phyloP scores from a whole-genome alignment of 176 grass and related monocot genomes.

The Eragrostis nindensis region DNA sequence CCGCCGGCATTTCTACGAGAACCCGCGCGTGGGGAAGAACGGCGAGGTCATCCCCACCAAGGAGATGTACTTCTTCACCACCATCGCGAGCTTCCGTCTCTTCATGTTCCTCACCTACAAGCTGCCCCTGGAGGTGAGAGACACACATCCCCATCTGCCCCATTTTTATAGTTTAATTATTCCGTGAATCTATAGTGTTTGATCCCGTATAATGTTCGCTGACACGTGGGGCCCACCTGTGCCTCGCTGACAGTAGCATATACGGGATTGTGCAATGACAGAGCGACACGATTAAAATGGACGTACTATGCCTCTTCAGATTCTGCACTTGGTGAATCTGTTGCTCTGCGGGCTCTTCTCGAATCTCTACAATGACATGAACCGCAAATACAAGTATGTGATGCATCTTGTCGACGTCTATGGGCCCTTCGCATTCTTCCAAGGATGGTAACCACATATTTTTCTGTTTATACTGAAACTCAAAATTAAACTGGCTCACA shows the following conservation, averaged over 20 bases:
- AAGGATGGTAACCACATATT: slow-evolving; percentile 49
- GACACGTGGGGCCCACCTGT: too few species aligned
- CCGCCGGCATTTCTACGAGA: slow-evolving; percentile 60
- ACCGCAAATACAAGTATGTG: slow-evolving; percentile 56
- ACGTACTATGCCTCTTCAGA: not conserved
- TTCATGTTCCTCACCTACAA: slow-evolving; percentile 79
- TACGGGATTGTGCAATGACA: too few species aligned
- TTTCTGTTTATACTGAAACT: not conserved
- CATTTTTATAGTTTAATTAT: too few species aligned
- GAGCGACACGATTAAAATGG: not conserved
- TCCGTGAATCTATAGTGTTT: too few species aligned
- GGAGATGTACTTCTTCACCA: slow-evolving; percentile 60
- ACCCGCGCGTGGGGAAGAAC: slow-evolving; percentile 55
- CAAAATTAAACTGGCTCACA: not conserved
- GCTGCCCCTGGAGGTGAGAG: slow-evolving; percentile 62
- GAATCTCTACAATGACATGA: slow-evolving; percentile 45
- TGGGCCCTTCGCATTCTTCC: slow-evolving; percentile 71
- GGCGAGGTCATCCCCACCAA: slow-evolving; percentile 57
- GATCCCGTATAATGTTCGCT: too few species aligned
- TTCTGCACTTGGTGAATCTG: slow-evolving; percentile 54
- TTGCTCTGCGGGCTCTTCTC: slow-evolving; percentile 49
- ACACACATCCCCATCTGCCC: not conserved
- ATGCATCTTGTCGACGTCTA: slow-evolving; percentile 77
- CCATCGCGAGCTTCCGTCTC: slow-evolving; percentile 42
- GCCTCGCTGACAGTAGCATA: too few species aligned